Evolutionary conservation across 164 flowering plant species (phyloP).

Genomic region (Platanus orientalis): DNA sequence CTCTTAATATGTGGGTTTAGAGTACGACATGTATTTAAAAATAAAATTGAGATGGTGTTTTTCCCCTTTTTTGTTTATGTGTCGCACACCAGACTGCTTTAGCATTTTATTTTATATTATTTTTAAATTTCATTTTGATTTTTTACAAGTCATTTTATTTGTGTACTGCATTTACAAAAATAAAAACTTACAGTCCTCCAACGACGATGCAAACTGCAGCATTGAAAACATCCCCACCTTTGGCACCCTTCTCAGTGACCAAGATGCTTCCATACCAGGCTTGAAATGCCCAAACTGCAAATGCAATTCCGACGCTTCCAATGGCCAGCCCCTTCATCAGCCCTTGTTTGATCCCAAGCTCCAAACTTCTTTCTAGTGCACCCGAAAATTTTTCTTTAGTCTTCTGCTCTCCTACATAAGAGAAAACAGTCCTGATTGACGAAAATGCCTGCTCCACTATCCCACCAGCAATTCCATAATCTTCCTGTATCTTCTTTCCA

Average conservation of each 20-base stretch:
- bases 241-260: conserved; percentile 34
- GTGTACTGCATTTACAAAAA: not conserved
- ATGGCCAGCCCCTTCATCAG: conserved; percentile 43
- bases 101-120: too few relatives aligned
- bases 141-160: too few relatives aligned
- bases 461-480: conserved; percentile 48
- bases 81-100: too few relatives aligned
- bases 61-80: too few relatives aligned
- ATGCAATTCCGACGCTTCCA: conserved; percentile 49
- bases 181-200: conserved; percentile 58
- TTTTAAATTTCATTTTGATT: too few relatives aligned
- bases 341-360: conserved; percentile 50
- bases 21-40: too few relatives aligned
- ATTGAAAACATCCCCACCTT: conserved; percentile 42
- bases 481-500: conserved; percentile 26
- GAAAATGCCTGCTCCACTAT: conserved; percentile 55
- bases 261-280: conserved; percentile 46
- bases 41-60: too few relatives aligned
- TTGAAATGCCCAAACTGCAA: conserved; percentile 44
- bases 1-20: too few relatives aligned
- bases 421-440: conserved; percentile 46
- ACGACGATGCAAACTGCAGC: conserved; percentile 27
- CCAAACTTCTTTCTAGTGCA: conserved; percentile 26
- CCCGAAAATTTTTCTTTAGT: conserved; percentile 27
- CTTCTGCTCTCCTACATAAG: conserved; percentile 43